A percentile compares a stretch with the other conserved stretches of the same genome.
phyloP scores from a whole-genome alignment of 257 asterid genomes.

The Nicotiana tomentosiformis region DNA sequence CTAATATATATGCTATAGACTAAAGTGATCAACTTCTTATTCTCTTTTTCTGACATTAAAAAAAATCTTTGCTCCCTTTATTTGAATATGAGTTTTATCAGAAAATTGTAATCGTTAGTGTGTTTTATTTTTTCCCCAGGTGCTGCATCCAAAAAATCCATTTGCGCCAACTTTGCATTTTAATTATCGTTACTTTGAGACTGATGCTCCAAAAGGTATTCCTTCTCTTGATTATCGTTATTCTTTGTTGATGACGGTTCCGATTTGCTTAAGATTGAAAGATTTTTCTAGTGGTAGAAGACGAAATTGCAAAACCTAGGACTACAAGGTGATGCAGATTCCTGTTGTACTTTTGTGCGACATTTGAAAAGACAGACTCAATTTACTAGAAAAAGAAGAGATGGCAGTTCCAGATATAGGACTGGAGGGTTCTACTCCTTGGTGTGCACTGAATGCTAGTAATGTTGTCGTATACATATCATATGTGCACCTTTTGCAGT shows the following conservation, averaged over 20 bases:
- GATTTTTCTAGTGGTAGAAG: not conserved
- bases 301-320: not conserved
- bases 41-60: not conserved
- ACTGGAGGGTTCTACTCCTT: not conserved
- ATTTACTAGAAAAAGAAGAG: not conserved
- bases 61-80: not conserved
- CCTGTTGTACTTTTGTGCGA: not conserved
- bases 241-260: not conserved
- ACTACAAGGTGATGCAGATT: not conserved
- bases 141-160: constrained; percentile 94
- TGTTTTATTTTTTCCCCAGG: constrained; percentile 37
- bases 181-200: constrained; percentile 92
- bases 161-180: constrained; percentile 98
- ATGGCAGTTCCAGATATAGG: not conserved
- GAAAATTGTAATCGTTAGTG: not conserved
- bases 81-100: not conserved
- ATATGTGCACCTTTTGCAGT: not conserved
- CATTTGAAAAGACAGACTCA: not conserved
- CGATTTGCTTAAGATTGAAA: not conserved
- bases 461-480: not conserved
- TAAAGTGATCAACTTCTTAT: not conserved
- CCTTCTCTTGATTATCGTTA: not conserved
- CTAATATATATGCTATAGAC: not conserved
- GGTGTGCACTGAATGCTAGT: not conserved
- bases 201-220: constrained; percentile 87